Conservation (phyloP, 2,329 filamentous ascomycete genomes). For the Aureobasidium lini region DNA sequence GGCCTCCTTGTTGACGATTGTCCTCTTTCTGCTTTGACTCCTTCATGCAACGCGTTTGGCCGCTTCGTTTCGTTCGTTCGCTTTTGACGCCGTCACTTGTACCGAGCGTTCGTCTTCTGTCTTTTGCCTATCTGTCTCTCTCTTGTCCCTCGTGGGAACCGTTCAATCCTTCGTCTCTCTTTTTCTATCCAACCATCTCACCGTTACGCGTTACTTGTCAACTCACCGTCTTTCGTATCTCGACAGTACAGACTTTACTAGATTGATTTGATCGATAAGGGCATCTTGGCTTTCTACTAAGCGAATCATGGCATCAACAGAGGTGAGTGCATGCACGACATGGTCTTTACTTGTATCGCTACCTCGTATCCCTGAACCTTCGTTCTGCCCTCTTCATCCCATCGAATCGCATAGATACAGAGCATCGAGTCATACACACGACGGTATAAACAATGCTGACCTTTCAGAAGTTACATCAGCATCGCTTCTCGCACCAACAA, state of each 20-base stretch:
- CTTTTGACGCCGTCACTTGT: background rate
- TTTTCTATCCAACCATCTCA: background rate
- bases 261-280: background rate
- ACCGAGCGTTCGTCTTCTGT: background rate
- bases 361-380: background rate
- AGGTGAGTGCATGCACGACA: background rate
- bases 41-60: background rate
- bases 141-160: background rate
- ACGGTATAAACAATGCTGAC: background rate
- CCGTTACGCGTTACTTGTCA: conserved; percentile 9
- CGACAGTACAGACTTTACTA: background rate
- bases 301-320: conserved; percentile 1
- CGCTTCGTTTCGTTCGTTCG: conserved; percentile 4
- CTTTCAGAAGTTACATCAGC: conserved; percentile 8
- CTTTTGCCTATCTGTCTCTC: background rate
- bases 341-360: background rate
- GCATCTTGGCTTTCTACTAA: background rate
- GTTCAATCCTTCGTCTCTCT: background rate
- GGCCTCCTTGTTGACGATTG: conserved; percentile 4
- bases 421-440: background rate
- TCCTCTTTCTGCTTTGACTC: conserved; percentile 2
- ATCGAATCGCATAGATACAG: background rate
- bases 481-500: conserved; percentile 15
- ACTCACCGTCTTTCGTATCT: conserved; percentile 3
- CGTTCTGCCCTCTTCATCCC: background rate